phyloP scores from a whole-genome alignment of 345 rosid species.

The rapeseed (Brassica napus) region Da-Ae NC_063447.1:59085501-59086000 shows the following conservation, averaged over 20 bases:
- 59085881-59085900: slow-evolving; percentile 24
- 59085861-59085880: slow-evolving; percentile 1
- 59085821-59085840: too few relatives aligned
- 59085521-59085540: not conserved
- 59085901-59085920: slow-evolving; percentile 11
- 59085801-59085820: too few relatives aligned
- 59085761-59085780: too few relatives aligned
- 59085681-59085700: not conserved
- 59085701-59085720: not conserved
- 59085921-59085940: slow-evolving; percentile 23
- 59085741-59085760: too few relatives aligned
- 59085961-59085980: not conserved
- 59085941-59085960: slow-evolving; percentile 9
- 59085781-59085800: too few relatives aligned
- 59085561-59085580: slow-evolving; percentile 15
- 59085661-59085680: not conserved
- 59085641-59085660: not conserved
- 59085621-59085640: not conserved
- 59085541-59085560: slow-evolving; percentile 16
- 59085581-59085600: slow-evolving; percentile 26
- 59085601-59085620: not conserved
- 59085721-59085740: not conserved
- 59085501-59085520: slow-evolving; percentile 10
- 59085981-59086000: slow-evolving; percentile 19
- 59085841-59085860: too few relatives aligned